These are phyloP conservation scores for Diaporthe vaccinii DNA, from an alignment of 2,329 filamentous ascomycete genomes.

Conservation along the genomic window DNA sequence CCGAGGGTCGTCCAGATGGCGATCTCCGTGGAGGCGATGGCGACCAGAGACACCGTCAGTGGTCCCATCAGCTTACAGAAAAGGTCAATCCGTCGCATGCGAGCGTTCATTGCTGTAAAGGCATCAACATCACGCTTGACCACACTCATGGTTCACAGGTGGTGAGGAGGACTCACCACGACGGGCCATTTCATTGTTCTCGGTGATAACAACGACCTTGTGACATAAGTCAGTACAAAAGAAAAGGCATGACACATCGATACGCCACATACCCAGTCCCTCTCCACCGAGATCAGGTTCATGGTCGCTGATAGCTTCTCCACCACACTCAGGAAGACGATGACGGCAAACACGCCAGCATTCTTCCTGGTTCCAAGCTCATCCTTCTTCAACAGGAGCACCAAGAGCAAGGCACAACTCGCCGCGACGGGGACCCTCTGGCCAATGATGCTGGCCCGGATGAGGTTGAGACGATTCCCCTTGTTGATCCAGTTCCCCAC, in stretches of 20 bases:
- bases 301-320: slow-evolving; percentile 75
- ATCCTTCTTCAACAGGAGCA: slow-evolving; percentile 45
- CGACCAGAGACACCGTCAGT: slow-evolving; percentile 63
- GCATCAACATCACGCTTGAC: not conserved
- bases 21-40: slow-evolving; percentile 57
- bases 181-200: slow-evolving; percentile 50
- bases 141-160: too few species aligned
- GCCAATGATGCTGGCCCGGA: slow-evolving; percentile 63
- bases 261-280: slow-evolving; percentile 71
- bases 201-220: slow-evolving; percentile 63
- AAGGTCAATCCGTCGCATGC: slow-evolving; percentile 70
- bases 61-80: slow-evolving; percentile 70
- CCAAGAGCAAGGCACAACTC: slow-evolving; percentile 62
- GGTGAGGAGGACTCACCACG: slow-evolving; percentile 36
- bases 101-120: slow-evolving; percentile 60
- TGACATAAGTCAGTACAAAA: slow-evolving; percentile 42
- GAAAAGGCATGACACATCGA: too few species aligned
- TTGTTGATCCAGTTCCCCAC: slow-evolving; percentile 73
- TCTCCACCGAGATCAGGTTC: slow-evolving; percentile 77
- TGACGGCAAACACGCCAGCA: slow-evolving; percentile 49
- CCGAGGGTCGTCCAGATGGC: slow-evolving; percentile 63
- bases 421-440: slow-evolving; percentile 60
- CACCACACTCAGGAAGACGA: slow-evolving; percentile 71
- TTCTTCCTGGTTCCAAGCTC: slow-evolving; percentile 49
- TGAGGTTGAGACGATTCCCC: slow-evolving; percentile 62